Evolutionary conservation across 192 early-diverging fungal genomes (phyloP), one percentile per base, ranked within the genome.

Genomic region (Coemansia sp.): DNA sequence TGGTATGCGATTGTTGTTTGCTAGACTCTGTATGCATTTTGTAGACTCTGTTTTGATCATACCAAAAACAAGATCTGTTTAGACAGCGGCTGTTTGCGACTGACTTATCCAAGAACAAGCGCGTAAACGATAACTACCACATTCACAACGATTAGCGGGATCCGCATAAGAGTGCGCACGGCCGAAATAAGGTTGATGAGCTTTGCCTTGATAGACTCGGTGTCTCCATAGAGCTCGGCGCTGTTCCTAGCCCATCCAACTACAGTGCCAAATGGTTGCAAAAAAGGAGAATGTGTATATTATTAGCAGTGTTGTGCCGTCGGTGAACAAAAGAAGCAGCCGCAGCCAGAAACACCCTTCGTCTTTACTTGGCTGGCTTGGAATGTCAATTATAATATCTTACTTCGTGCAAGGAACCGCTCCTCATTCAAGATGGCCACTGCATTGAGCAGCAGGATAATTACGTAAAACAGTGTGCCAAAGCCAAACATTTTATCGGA

Each of bases 381-480:
- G 10, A 38, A 10, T 38, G 36, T 38, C 36, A 7, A 38, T 38
- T 38, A 7, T 14, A 14, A 2, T 45, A 14, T 14, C 42, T 45
- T 88, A 96, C 94, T 94, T 72, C 91, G 83, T 8, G 93, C 91
- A 22, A 96, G 83, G 72, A 96, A 96, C 22, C 94, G 89, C 64
- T 96, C 93, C 80, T 96, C 94, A 71, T 93, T 93, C 51, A 96
- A 75, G 58, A 96, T 85, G 50, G 94, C 94, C 33, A 96, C 82
- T 22, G 90, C 92, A 76, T 96, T 96, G 65, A 95, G 85, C 60
- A 94, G 83, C 74, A 94, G 85, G 38, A 96, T 82, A 38, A 84
- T 65, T 17, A 92, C 85, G 72, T 94, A 91, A 56, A 96, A 81
- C 45, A 96, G 77, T 30, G 88, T 89, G 40, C 92, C 92, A 48